Evolutionary conservation across 345 rosid genomes (phyloP).

Genomic region (Melastoma malabathricum): DNA sequence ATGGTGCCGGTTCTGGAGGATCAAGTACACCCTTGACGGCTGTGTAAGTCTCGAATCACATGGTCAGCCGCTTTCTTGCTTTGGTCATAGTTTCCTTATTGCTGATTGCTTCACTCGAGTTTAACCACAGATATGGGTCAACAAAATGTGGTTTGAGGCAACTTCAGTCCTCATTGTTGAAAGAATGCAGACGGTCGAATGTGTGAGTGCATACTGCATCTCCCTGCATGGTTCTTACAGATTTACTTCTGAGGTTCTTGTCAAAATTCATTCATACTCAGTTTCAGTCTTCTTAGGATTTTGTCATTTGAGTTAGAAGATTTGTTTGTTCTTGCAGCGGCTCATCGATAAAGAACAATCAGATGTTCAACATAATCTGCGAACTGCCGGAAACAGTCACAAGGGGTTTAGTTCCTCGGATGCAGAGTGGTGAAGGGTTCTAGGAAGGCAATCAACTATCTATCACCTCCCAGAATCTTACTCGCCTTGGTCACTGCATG

Average conservation of each 20-base stretch:
- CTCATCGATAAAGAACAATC: conserved; percentile 59
- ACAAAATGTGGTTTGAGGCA: conserved; percentile 95
- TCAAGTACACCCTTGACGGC: conserved; percentile 97
- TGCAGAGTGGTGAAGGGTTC: conserved; percentile 78
- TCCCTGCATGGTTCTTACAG: conserved; percentile 97
- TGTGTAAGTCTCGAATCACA: conserved; percentile 37
- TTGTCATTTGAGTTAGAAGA: neutral
- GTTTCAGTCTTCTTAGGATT: neutral
- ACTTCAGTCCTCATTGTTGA: conserved; percentile 71
- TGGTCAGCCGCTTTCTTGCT: no score
- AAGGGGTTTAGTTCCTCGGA: conserved; percentile 77
- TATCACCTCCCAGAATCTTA: conserved; percentile 91
- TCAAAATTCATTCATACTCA: neutral
- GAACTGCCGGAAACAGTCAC: conserved; percentile 98
- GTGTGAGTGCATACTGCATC: conserved; percentile 92
- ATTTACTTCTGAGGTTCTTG: conserved; percentile 66
- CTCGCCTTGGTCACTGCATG: conserved; percentile 85
- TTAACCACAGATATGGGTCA: conserved; percentile 63
- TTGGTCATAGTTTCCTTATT: no score
- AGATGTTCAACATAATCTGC: conserved; percentile 82
- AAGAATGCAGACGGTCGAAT: conserved; percentile 69
- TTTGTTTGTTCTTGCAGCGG: conserved; percentile 36
- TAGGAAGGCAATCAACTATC: conserved; percentile 61
- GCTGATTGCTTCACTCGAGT: neutral
- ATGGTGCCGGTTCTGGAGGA: conserved; percentile 96